Base-by-base conservation (phyloP, 768 basidiomycete genomes). In the Russula earlei region DNA sequence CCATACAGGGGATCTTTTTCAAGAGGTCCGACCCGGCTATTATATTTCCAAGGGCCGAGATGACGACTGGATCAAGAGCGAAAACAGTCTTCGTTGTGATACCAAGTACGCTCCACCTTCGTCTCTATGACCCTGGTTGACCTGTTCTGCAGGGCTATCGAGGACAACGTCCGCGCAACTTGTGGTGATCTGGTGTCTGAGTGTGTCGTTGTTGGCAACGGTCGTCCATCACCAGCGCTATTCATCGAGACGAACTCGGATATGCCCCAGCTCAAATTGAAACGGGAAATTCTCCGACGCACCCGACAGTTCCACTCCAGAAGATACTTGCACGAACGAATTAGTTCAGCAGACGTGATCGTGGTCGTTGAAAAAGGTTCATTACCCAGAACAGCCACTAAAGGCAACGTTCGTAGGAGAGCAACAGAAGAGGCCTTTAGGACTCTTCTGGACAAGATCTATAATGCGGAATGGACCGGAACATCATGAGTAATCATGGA, bases 1-100 rank as follows among this genome's bases (percentile, higher is more conserved):
- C 71, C 87, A 87, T 67, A 88, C 87, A 14, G 87, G 87, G 1
- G 87, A 90, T 67, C 71, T 90, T n/a, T 90, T 89, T 73, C 77
- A 80, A 63, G 81, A 86, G 67, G 72, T 75, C 17, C 61, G 71
- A 2, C 73, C 79, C 1, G 84, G 84, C 0, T 71, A 69, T 62
- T 89, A 83, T 65, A 65, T 80, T 44, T 85, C 77, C 59, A 78
- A 83, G 36, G 87, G 87, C 24, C 79, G 87, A 40, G 80, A 87
- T 58, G 87, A 90, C 62, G 87, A 90, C 68, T 88, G 87, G 87
- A 89, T 90, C 67, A 90, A 89, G 71, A 83, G 82, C 37, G 83
- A 86, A 65, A 85, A 80, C 65, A 83, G 85, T 64, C 71, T 88
- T 59, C 78, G 87, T 49, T 88, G 87, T 64, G 87, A 90, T 64